phyloP scores from a whole-genome alignment of 2,329 filamentous ascomycete genomes.

The Leptodontidium sp. region DNA sequence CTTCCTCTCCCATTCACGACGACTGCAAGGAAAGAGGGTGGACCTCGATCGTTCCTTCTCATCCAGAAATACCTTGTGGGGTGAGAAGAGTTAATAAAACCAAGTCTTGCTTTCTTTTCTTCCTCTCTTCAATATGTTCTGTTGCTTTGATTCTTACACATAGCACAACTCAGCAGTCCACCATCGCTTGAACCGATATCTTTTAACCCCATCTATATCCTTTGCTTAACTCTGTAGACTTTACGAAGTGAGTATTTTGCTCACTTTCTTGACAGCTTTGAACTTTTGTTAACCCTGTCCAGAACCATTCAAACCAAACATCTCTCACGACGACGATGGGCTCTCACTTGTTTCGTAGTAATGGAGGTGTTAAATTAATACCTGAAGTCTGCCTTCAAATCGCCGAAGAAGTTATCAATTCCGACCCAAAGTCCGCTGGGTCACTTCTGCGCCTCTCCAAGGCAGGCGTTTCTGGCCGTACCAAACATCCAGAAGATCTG shows the following conservation, averaged over 20 bases:
- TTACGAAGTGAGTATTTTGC: not conserved
- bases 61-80: conserved; percentile 19
- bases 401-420: conserved; percentile 30
- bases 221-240: not conserved
- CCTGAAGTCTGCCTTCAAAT: conserved; percentile 39
- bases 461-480: conserved; percentile 24
- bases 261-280: not conserved
- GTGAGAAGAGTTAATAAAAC: not conserved
- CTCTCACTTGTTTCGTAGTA: conserved; percentile 27
- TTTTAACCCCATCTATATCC: conserved; percentile 8
- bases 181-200: conserved; percentile 12
- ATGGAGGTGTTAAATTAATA: conserved; percentile 29
- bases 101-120: not conserved
- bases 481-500: not conserved
- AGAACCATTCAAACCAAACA: not conserved
- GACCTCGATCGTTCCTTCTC: conserved; percentile 20
- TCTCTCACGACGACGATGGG: not conserved
- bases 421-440: conserved; percentile 30
- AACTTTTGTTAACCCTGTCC: not conserved
- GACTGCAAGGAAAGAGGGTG: conserved; percentile 5
- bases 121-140: conserved; percentile 18
- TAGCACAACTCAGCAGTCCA: not conserved
- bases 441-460: conserved; percentile 36
- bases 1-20: conserved; percentile 19
- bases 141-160: conserved; percentile 15